Evolutionary conservation across 1,139 yeast genomes (phyloP), one percentile per base, ranked within the genome.

Genomic region (Zygosaccharomyces pseudobailii): DNA sequence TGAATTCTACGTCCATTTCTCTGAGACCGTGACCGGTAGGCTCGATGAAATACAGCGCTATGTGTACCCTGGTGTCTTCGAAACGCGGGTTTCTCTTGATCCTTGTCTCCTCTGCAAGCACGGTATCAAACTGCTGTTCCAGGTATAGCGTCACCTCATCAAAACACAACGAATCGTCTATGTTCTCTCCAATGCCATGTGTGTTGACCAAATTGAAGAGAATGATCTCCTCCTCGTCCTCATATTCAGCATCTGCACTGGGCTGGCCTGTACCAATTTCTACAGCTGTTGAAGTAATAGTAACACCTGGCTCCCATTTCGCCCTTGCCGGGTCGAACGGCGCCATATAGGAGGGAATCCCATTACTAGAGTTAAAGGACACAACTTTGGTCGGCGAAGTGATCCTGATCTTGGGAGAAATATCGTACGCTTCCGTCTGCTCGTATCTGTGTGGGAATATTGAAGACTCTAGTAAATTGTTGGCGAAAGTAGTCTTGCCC

Each of bases 401-500:
- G 19, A 52, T 67, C 53, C 53, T 67, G 58, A 57, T 68, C 65
- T 54, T 69, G 57, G 51, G 56, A 10, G 42, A 52, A 21, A 54
- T 48, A 27, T 46, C 63, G 21, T 57, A 49, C 9, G 41, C 34
- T 24, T 60, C 34, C 27, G 45, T 13, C 24, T 63, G 42, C 55
- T 55, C 34, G 65, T 72, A 84, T 50, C 80, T 74, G 58, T 83
- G 87, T 25, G 79, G 74, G 54, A 84, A 65, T 36, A 84, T 74
- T 49, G 75, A 76, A 39, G 80, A 78, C 61, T 80, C 84, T 52
- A 85, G 66, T 45, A 90, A 70, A 43, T 94, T 80, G 68, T 88
- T 87, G 52, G 88, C 74, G 59, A 89, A 87, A 0, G 95, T 81
- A 3, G 95, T 78, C 64, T 89, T 87, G 4, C 97, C 97, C 0